Conservation (phyloP, 78 protist genomes). For the Dictyostelium brefeldianum region DNA sequence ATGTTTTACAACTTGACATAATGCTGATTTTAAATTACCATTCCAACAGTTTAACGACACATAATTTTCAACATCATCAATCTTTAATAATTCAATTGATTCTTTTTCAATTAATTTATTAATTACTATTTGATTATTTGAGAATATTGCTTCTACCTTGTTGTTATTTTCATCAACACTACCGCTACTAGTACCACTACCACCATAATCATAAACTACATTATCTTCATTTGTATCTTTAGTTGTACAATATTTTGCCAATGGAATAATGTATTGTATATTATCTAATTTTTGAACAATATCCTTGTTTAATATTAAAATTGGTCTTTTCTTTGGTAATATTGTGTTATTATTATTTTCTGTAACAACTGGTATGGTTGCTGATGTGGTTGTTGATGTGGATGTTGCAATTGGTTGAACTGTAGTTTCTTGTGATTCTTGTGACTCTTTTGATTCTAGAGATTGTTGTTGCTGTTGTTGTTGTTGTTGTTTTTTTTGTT, state of each 20-base stretch:
- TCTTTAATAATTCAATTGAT: slow-evolving; percentile 21
- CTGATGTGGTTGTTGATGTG: not conserved
- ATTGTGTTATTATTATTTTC: not conserved
- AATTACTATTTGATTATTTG: not conserved
- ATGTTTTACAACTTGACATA: slow-evolving; percentile 14
- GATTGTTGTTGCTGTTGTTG: slow-evolving; percentile 7
- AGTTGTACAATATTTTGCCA: not conserved
- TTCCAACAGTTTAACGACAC: slow-evolving; percentile 38
- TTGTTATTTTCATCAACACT: not conserved
- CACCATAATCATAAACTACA: not conserved
- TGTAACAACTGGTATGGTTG: not conserved
- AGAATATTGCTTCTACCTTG: slow-evolving; percentile 23
- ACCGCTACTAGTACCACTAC: not conserved
- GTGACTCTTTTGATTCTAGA: too few species aligned
- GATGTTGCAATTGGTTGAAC: not conserved
- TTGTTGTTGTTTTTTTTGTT: not conserved
- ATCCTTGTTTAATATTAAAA: slow-evolving; percentile 1
- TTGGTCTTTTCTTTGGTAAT: slow-evolving; percentile 10
- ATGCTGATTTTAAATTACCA: slow-evolving; percentile 22
- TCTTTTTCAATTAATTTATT: slow-evolving; percentile 13
- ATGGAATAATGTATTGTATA: not conserved
- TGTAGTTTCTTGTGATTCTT: not conserved
- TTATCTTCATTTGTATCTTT: not conserved
- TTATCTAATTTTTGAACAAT: not conserved
- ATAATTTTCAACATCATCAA: slow-evolving; percentile 42